Percentiles rank a stretch among this genome's conserved stretches.
Conservation (phyloP, 768 basidiomycete genomes). For the Rubroboletus satanas region DNA sequence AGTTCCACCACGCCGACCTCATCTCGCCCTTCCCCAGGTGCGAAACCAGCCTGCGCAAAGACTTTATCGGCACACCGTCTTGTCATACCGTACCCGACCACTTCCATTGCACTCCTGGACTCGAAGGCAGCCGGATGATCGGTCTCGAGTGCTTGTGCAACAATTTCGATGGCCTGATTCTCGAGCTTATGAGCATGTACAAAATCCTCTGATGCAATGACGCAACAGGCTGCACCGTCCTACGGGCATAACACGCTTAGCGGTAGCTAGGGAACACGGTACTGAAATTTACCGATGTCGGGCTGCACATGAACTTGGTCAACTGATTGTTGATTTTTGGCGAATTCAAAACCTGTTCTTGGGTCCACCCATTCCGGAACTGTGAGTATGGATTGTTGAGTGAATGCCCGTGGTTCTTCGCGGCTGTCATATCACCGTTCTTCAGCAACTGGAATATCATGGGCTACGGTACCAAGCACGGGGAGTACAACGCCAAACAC, state of each 20-base stretch:
- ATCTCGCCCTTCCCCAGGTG: conserved; percentile 56
- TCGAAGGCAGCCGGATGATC: conserved; percentile 66
- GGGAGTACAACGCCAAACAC: neutral
- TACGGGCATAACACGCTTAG: conserved; percentile 20
- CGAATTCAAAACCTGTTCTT: conserved; percentile 63
- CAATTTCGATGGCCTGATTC: conserved; percentile 85
- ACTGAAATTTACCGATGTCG: conserved; percentile 56
- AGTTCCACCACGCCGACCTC: conserved; percentile 82
- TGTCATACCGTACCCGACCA: conserved; percentile 79
- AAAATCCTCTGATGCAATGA: conserved; percentile 77
- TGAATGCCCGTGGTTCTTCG: conserved; percentile 83
- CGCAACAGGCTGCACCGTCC: conserved; percentile 75
- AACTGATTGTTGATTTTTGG: conserved; percentile 68
- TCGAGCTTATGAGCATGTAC: conserved; percentile 68
- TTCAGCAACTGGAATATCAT: conserved; percentile 2
- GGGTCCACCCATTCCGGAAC: conserved; percentile 74
- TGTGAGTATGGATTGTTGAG: conserved; percentile 84
- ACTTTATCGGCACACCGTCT: conserved; percentile 63
- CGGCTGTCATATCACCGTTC: conserved; percentile 40
- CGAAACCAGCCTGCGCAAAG: conserved; percentile 68
- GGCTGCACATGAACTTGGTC: conserved; percentile 85
- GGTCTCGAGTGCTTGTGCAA: conserved; percentile 60
- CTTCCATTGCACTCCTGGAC: conserved; percentile 67
- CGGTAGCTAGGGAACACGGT: neutral
- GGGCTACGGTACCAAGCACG: neutral